A percentile compares a stretch with the other conserved stretches of the same genome.
phyloP scores from a whole-genome alignment of 2,329 filamentous ascomycete genomes.

The Colletotrichum tropicale region DNA sequence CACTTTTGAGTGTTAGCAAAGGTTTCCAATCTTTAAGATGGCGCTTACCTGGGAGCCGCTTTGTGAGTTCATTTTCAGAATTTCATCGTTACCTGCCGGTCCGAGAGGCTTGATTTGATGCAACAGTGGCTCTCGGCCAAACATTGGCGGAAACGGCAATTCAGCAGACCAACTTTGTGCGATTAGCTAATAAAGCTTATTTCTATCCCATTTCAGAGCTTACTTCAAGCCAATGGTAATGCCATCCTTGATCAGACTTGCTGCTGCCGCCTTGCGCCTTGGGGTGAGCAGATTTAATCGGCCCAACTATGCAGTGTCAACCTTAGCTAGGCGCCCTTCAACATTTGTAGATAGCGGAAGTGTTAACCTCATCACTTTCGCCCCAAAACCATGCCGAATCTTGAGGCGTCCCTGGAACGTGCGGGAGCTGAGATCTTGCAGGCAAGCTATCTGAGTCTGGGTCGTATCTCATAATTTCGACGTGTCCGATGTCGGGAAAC shows the following conservation, averaged over 20 bases:
- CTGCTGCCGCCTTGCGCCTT: not conserved
- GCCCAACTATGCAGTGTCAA: not conserved
- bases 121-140: not conserved
- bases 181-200: not conserved
- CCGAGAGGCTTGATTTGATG: not conserved
- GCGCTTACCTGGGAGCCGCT: not conserved
- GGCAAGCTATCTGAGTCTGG: not conserved
- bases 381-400: not conserved
- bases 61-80: not conserved
- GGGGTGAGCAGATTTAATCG: not conserved
- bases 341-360: not conserved
- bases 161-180: not conserved
- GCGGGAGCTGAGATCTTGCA: not conserved
- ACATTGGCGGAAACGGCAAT: not conserved
- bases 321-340: not conserved
- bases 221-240: not conserved
- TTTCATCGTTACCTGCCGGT: not conserved
- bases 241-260: not conserved
- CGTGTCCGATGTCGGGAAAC: fast-evolving
- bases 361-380: not conserved
- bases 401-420: not conserved
- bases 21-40: fast-evolving
- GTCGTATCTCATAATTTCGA: not conserved
- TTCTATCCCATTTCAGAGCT: not conserved
- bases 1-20: not conserved